Base-by-base conservation (phyloP, 2,329 filamentous ascomycete species). In the Aspergillus tamarii region DNA sequence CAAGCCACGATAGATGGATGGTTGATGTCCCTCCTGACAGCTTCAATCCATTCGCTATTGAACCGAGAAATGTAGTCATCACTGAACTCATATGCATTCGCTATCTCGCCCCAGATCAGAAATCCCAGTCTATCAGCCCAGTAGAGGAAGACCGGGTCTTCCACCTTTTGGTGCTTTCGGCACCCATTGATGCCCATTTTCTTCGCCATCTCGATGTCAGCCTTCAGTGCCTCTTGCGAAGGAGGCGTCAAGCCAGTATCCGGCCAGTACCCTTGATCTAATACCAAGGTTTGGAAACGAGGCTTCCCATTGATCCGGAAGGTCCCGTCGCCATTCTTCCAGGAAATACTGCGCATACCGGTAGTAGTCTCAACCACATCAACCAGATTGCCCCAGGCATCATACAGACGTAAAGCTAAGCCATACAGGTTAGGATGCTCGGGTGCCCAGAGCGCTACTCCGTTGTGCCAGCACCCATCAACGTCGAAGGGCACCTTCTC, bases 241-340 rank as follows among this genome's bases (percentile, higher is more conserved):
- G 90, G 90, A 0, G 90, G 85, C 0, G 85, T 85, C 69, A 91
- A 83, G 1, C 91, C 81, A 0, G 89, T 89, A 67, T 91, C 88
- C 0, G 88, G 89, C 89, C 89, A 91, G 72, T 84, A 91, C 0
- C 89, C 89, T 69, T 92, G 89, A 63, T 92, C 90, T 0, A 92
- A 80, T 0, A 89, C 88, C 3, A 89, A 87, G 55, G 90, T 88
- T 41, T 86, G 82, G 73, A 91, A 92, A 41, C 87, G 78, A 32
- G 90, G 89, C 61, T 89, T 82, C 21, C 87, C 88, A 64, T 92
- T 92, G 26, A 92, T 77, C 8, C 84, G 80, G 79, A 89, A 87
- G 0, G 85, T 84, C 0, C 85, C 82, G 65, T 89, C 85, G 2
- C 84, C 85, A 10, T 75, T 80, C 21, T 79, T 82, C 88, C 88